These are phyloP conservation scores for Pythium aquatile DNA, from an alignment of 352 stramenopile genomes.

Conservation along the genomic window DNA sequence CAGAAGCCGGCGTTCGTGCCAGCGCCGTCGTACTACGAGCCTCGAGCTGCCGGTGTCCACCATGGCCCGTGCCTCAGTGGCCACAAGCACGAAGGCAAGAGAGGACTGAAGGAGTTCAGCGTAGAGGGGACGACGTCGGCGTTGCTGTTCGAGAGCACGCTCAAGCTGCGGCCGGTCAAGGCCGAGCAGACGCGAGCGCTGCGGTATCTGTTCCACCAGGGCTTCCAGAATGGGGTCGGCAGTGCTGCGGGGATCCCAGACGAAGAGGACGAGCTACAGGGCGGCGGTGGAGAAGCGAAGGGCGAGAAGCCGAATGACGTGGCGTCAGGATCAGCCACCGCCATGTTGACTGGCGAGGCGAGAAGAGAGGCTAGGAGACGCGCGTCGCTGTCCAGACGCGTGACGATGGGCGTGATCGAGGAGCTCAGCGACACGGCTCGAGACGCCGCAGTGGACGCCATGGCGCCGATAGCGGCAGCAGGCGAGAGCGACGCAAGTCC, in stretches of 20 bases:
- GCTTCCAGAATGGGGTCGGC: constrained; percentile 26
- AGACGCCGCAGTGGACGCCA: constrained; percentile 3
- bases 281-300: neutral
- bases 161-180: constrained; percentile 60
- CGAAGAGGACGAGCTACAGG: neutral
- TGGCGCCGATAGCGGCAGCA: neutral
- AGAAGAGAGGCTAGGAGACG: constrained; percentile 1
- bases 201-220: constrained; percentile 70
- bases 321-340: neutral
- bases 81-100: neutral
- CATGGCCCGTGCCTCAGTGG: constrained; percentile 8
- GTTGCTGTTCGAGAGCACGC: constrained; percentile 68
- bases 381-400: constrained; percentile 19
- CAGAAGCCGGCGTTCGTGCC: constrained; percentile 57
- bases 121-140: constrained; percentile 65
- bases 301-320: neutral
- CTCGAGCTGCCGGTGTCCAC: neutral
- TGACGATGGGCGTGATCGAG: constrained; percentile 27
- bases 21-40: constrained; percentile 12
- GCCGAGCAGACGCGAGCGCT: constrained; percentile 54
- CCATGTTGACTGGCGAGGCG: neutral
- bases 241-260: neutral
- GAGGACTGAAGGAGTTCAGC: constrained; percentile 46
- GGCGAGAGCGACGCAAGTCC: neutral
- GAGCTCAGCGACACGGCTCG: constrained; percentile 17